These are phyloP conservation scores for Apostasia ramifera DNA, from an alignment of 106 monocot genomes.

Conservation along the genomic window DNA sequence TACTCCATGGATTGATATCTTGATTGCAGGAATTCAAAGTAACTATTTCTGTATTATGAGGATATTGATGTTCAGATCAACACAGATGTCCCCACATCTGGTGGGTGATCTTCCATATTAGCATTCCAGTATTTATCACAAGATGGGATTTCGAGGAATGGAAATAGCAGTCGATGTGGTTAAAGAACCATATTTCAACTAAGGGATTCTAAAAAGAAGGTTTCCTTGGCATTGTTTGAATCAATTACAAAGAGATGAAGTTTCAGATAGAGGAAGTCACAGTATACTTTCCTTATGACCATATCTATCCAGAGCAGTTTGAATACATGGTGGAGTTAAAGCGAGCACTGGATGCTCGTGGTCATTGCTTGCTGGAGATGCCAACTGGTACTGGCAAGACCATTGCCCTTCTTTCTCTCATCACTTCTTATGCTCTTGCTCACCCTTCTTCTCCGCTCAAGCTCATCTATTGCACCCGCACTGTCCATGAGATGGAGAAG, in stretches of 20 bases:
- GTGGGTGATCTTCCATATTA: no score
- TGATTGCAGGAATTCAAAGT: no score
- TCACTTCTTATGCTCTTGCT: conserved; percentile 62
- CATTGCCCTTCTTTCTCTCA: conserved; percentile 90
- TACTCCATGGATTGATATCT: no score
- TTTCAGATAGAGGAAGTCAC: conserved; percentile 77
- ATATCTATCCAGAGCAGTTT: conserved; percentile 98
- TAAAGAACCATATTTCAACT: no score
- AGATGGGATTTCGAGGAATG: no score
- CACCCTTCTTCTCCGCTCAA: conserved; percentile 37
- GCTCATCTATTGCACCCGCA: conserved; percentile 98
- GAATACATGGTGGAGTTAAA: conserved; percentile 95
- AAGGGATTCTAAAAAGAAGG: no score
- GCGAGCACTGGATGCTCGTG: conserved; percentile 84
- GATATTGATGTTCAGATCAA: no score
- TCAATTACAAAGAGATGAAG: conserved; percentile 39
- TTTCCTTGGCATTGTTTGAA: neutral
- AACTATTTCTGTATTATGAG: no score
- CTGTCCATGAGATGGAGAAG: conserved; percentile 99
- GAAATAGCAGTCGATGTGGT: no score
- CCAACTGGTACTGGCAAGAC: conserved; percentile 99
- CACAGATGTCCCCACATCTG: no score
- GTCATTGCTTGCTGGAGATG: conserved; percentile 98
- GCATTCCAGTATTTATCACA: no score
- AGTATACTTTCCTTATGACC: conserved; percentile 89